These are phyloP conservation scores for Magnaporthales sp. DNA, from an alignment of 2,329 filamentous ascomycete genomes.

Conservation along the genomic window DNA sequence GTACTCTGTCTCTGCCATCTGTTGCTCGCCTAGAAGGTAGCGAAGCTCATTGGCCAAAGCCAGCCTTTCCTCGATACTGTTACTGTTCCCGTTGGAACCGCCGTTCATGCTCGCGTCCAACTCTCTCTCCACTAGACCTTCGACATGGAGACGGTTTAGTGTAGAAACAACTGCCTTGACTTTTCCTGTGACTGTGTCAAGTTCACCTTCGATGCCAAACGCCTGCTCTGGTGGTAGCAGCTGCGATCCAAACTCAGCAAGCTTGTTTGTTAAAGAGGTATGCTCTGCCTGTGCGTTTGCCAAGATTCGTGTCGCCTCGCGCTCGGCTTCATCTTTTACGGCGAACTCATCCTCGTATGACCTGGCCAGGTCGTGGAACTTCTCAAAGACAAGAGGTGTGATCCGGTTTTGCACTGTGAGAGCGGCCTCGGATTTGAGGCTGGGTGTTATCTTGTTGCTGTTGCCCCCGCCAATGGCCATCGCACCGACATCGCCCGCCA, in stretches of 20 bases:
- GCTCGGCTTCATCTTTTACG: constrained; percentile 63
- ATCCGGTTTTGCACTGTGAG: constrained; percentile 63
- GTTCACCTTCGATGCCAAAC: constrained; percentile 24
- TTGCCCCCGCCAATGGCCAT: not conserved
- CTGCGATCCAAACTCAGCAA: constrained; percentile 42
- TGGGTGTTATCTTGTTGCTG: constrained; percentile 23
- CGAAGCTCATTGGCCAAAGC: constrained; percentile 49
- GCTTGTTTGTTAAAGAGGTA: constrained; percentile 21
- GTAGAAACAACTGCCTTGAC: constrained; percentile 27
- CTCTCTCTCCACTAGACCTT: constrained; percentile 42
- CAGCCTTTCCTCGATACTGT: constrained; percentile 46
- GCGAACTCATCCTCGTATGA: constrained; percentile 68
- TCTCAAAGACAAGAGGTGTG: constrained; percentile 59
- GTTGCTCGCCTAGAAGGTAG: constrained; percentile 49
- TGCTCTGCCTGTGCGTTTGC: constrained; percentile 61
- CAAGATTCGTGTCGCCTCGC: constrained; percentile 57
- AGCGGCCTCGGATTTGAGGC: constrained; percentile 55
- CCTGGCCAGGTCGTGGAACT: constrained; percentile 60
- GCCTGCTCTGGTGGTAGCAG: constrained; percentile 47
- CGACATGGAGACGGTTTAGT: constrained; percentile 43
- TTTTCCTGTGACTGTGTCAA: constrained; percentile 40
- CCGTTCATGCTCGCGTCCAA: constrained; percentile 26
- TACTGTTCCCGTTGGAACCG: constrained; percentile 21
- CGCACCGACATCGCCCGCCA: constrained; percentile 12
- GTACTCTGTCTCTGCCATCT: constrained; percentile 56